Percentiles rank a stretch among this genome's conserved stretches.
These are phyloP conservation scores for Dictyostelium intermedium DNA, from an alignment of 78 protist genomes.

Conservation along the genomic window DNA sequence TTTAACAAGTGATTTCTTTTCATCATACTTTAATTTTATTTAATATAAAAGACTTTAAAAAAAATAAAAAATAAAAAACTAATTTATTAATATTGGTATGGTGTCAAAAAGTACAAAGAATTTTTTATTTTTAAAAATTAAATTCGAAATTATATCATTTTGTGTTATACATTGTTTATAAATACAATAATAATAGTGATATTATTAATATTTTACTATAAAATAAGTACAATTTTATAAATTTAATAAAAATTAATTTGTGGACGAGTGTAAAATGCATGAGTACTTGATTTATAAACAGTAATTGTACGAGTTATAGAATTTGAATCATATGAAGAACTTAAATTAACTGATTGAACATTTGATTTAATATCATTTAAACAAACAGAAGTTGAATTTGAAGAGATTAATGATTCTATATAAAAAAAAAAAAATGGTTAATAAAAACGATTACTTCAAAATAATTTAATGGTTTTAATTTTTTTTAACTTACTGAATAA, in stretches of 20 bases:
- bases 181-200: too few species aligned
- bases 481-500: background rate
- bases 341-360: background rate
- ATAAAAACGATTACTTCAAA: background rate
- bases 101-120: too few species aligned
- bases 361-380: background rate
- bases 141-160: too few species aligned
- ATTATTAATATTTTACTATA: too few species aligned
- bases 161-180: too few species aligned
- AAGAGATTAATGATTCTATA: background rate
- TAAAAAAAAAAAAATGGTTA: background rate
- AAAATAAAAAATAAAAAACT: too few species aligned
- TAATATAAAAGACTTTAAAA: too few species aligned
- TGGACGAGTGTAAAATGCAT: background rate
- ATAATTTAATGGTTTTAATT: background rate
- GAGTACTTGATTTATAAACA: background rate
- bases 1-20: background rate
- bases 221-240: too few species aligned
- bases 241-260: background rate
- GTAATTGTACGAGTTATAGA: background rate
- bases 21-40: background rate
- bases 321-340: background rate
- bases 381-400: background rate
- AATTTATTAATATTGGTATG: too few species aligned
- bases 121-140: too few species aligned